Conservation (phyloP, 2,329 filamentous ascomycete species). For the Davidsoniella australis region DNA sequence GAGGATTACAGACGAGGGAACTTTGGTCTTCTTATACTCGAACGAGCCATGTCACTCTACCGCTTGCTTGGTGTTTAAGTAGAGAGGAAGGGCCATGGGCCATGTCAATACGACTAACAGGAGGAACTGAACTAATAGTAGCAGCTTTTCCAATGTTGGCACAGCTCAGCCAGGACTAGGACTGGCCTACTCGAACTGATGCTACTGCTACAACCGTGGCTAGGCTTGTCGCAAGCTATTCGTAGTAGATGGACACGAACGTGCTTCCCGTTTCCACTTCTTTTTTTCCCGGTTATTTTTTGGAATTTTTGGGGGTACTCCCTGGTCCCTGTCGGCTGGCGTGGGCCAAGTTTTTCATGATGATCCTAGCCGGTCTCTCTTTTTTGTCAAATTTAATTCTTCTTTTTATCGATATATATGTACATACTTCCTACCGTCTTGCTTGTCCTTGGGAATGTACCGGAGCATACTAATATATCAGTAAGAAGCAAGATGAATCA, state of each 20-base stretch:
- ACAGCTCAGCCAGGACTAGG: neutral
- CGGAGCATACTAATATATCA: neutral
- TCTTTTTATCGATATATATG: neutral
- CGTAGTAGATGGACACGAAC: neutral
- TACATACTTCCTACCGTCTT: neutral
- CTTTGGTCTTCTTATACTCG: slow-evolving; percentile 5
- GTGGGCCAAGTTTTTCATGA: neutral
- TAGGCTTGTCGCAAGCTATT: neutral
- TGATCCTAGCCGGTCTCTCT: neutral
- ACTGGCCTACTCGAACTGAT: no score
- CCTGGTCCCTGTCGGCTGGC: no score
- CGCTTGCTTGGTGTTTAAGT: neutral
- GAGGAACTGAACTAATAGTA: no score
- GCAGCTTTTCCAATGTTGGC: neutral
- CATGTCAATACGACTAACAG: no score
- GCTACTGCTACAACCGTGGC: neutral
- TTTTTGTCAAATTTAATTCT: neutral
- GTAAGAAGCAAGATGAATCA: no score
- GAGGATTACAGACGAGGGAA: neutral
- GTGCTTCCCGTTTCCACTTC: neutral
- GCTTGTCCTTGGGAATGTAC: neutral
- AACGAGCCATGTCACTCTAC: neutral
- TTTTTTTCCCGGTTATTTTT: neutral
- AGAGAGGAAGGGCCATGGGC: no score
- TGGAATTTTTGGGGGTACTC: no score